Base-by-base conservation (phyloP, 2,329 filamentous ascomycete genomes). In the Grosmannia serpens region DNA sequence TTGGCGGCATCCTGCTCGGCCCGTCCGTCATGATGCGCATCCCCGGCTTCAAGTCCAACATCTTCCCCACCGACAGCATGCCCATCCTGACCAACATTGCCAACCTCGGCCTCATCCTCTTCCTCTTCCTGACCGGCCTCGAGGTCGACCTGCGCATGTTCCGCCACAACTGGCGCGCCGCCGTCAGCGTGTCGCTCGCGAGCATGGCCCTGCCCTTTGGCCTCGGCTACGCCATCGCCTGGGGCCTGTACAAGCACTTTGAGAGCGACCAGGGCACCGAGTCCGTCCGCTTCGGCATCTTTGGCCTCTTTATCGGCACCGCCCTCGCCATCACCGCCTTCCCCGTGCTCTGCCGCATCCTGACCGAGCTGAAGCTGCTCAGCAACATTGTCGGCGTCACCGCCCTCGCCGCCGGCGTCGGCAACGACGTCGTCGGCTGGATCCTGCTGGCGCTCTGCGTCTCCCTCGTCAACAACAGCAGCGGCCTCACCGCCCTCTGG, bases 341-440 rank as follows among this genome's bases (percentile, higher is more conserved):
- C 66, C 92, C 92, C 0, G 92, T 97, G 0, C 81, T 97, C 15
- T 96, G 92, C 68, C 88, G 92, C 70, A 97, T 97, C 64, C 75
- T 97, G 63, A 92, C 90, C 0, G 91, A 96, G 70, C 77, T 97
- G 57, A 94, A 96, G 66, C 77, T 97, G 55, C 83, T 97, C 5
- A 75, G 81, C 58, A 94, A 90, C 2, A 82, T 86, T 0, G 91
- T 96, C 6, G 91, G 91, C 67, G 83, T 96, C 41, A 95, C 95
- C 44, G 88, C 91, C 1, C 78, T 96, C 10, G 91, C 91, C 3
- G 91, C 91, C 7, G 92, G 92, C 56, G 91, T 96, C 17, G 90
- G 89, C 1, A 96, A 97, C 69, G 92, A 97, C 67, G 90, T 94
- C 20, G 83, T 87, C 4, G 89, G 89, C 59, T 97, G 92, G 92